Conservation (phyloP, 768 basidiomycete species). For the Boletus subcaerulescens region DNA sequence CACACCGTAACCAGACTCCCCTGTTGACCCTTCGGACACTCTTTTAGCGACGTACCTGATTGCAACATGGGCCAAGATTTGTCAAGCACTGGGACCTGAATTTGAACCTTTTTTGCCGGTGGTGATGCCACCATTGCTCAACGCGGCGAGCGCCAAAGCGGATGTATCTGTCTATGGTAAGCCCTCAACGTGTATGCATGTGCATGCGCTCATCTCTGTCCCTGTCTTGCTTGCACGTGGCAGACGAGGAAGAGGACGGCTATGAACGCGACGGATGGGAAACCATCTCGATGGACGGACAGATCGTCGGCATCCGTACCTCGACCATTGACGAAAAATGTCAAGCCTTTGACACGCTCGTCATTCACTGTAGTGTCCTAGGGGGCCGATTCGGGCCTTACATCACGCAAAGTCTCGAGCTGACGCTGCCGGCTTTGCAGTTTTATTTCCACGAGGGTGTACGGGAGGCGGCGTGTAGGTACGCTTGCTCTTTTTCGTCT, state of each 20-base stretch:
- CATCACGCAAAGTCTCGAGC: constrained; percentile 64
- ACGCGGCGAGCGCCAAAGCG: constrained; percentile 70
- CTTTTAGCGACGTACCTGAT: constrained; percentile 75
- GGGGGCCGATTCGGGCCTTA: constrained; percentile 69
- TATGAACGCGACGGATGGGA: constrained; percentile 76
- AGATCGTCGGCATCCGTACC: constrained; percentile 73
- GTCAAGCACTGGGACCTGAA: constrained; percentile 78
- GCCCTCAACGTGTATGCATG: neutral
- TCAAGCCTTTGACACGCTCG: constrained; percentile 83
- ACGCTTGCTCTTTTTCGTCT: constrained; percentile 14
- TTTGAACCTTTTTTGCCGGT: constrained; percentile 85
- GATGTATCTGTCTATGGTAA: constrained; percentile 72
- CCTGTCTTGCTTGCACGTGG: constrained; percentile 12
- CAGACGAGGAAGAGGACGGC: constrained; percentile 52
- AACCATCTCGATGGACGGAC: constrained; percentile 73
- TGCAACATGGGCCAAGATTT: constrained; percentile 83
- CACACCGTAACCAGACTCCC: constrained; percentile 45
- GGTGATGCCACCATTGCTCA: constrained; percentile 77
- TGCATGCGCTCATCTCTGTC: neutral
- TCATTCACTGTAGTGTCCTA: constrained; percentile 74
- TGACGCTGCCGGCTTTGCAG: constrained; percentile 64
- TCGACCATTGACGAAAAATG: constrained; percentile 84
- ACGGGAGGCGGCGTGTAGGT: constrained; percentile 74
- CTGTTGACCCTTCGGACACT: constrained; percentile 67
- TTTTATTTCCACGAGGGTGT: constrained; percentile 89